Evolutionary conservation across 352 stramenopile genomes (phyloP).

Genomic region (Pythium aphanidermatum): DNA sequence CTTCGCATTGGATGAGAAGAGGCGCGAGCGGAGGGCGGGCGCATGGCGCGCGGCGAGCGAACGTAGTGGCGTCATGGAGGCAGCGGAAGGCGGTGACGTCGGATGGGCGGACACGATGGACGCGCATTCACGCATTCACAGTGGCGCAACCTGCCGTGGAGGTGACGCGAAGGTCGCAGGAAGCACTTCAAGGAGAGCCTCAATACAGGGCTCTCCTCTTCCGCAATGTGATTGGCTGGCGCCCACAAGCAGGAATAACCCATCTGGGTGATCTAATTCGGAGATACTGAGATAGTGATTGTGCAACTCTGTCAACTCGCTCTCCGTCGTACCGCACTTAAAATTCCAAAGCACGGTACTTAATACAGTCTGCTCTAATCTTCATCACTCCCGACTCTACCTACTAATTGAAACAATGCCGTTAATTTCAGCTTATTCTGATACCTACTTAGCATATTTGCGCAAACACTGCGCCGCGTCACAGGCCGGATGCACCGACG

Average conservation of each 20-base stretch:
- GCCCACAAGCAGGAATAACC: no score
- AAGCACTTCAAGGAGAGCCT: conserved; percentile 19
- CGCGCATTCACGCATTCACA: neutral
- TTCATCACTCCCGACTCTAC: no score
- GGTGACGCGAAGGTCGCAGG: conserved; percentile 26
- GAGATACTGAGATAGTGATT: conserved; percentile 8
- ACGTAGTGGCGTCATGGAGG: conserved; percentile 2
- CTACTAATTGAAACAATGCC: neutral
- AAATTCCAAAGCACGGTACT: conserved; percentile 11
- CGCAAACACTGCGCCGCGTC: conserved; percentile 15
- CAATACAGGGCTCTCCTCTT: conserved; percentile 4
- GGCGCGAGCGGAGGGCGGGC: neutral
- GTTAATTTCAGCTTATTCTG: conserved; percentile 1
- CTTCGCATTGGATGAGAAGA: conserved; percentile 5
- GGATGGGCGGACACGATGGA: neutral
- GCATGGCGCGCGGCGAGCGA: conserved; percentile 1
- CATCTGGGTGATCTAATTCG: conserved; percentile 1
- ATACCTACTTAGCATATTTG: conserved; percentile 2
- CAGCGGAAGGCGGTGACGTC: neutral
- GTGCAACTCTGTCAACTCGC: conserved; percentile 1
- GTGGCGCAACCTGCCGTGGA: neutral
- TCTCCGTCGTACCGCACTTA: neutral
- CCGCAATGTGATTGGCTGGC: no score
- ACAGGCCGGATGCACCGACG: conserved; percentile 12
- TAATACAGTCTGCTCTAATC: no score